Conservation (phyloP, 306 rosid genomes). For the Begonia fuchsioides region DNA sequence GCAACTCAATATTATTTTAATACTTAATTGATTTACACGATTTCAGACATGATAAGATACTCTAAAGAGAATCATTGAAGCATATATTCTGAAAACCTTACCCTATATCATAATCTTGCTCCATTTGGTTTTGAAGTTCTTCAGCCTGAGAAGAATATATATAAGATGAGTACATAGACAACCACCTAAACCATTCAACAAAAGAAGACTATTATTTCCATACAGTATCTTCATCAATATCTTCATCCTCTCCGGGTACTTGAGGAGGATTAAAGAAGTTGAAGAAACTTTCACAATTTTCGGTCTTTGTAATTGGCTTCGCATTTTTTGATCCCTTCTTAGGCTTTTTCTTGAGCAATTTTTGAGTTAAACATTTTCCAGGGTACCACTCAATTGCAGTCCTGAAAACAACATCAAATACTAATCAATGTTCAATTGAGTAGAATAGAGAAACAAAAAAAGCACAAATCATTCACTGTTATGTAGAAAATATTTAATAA, state of each 20-base stretch:
- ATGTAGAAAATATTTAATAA: neutral
- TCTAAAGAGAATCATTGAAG: neutral
- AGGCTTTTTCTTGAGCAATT: conserved; percentile 95
- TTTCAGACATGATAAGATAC: too few species aligned
- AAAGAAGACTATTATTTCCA: neutral
- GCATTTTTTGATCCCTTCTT: conserved; percentile 87
- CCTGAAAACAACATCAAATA: conserved; percentile 28
- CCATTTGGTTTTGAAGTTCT: conserved; percentile 81
- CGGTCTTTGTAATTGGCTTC: conserved; percentile 88
- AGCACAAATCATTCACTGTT: neutral
- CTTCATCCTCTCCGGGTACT: conserved; percentile 88
- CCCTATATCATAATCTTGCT: conserved; percentile 89
- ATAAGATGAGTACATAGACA: neutral
- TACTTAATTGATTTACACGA: too few species aligned
- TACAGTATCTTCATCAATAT: conserved; percentile 79
- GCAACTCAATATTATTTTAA: neutral
- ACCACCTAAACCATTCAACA: neutral
- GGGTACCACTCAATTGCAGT: conserved; percentile 83
- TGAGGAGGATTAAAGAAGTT: conserved; percentile 84
- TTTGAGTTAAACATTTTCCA: conserved; percentile 75
- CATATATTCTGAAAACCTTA: conserved; percentile 14
- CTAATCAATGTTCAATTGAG: neutral
- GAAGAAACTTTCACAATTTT: conserved; percentile 90
- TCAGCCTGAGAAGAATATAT: conserved; percentile 46
- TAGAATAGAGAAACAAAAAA: neutral